Evolutionary conservation across 768 basidiomycete genomes (phyloP).

Genomic region (Psilocybe cyanescens): DNA sequence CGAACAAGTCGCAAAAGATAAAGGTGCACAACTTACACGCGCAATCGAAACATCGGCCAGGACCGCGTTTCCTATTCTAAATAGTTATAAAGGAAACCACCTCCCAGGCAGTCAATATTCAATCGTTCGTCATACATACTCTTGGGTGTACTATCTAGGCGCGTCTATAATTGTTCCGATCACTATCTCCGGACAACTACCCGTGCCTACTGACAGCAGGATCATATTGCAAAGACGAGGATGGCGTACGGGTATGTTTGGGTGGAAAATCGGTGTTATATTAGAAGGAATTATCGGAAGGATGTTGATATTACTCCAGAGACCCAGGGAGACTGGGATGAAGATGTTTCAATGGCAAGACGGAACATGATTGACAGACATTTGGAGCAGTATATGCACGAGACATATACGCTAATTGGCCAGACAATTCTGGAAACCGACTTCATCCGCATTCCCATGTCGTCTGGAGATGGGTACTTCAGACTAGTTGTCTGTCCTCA

Average conservation of each 20-base stretch:
- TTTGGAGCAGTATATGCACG: not conserved
- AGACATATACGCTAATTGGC: not conserved
- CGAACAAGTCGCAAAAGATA: not conserved
- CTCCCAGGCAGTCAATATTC: not conserved
- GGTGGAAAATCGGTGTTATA: not conserved
- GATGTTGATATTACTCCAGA: not conserved
- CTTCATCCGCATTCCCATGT: not conserved
- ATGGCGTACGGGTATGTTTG: constrained; percentile 1
- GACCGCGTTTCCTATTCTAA: not conserved
- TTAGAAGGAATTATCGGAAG: not conserved
- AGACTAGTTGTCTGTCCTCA: not conserved
- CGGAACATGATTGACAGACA: not conserved
- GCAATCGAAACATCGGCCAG: not conserved
- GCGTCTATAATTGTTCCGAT: not conserved
- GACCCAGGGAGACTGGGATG: not conserved
- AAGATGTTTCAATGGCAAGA: not conserved
- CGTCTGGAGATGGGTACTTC: constrained; percentile 2
- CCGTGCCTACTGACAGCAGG: not conserved
- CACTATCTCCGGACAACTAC: not conserved
- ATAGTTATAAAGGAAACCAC: not conserved
- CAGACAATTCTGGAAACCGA: not conserved
- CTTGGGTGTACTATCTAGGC: not conserved
- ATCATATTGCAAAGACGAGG: not conserved
- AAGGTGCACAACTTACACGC: not conserved
- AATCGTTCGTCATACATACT: not conserved